Evolutionary conservation across 164 flowering plant genomes (phyloP).

Genomic region (Platanus orientalis): DNA sequence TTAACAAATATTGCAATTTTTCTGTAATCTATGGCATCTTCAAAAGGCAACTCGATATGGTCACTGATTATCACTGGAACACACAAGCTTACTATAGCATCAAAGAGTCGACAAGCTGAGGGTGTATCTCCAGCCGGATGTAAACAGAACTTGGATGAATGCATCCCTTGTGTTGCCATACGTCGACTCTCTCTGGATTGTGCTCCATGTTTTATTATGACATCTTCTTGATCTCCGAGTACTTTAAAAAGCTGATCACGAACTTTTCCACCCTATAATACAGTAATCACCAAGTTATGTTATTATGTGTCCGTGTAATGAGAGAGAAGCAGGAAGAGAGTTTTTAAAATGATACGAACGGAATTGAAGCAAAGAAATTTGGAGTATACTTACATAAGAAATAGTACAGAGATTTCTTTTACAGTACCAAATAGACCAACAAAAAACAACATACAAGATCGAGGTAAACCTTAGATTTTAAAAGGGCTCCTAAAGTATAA

Average conservation of each 20-base stretch:
- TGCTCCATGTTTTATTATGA: constrained; percentile 84
- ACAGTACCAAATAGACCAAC: too few relatives aligned
- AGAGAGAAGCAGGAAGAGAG: too few relatives aligned
- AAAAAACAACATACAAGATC: too few relatives aligned
- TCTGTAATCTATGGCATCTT: constrained; percentile 80
- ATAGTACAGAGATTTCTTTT: too few relatives aligned
- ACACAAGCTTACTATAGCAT: constrained; percentile 95
- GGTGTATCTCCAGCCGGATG: constrained; percentile 99
- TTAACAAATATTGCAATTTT: constrained; percentile 87
- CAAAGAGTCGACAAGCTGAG: constrained; percentile 97
- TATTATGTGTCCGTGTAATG: background rate
- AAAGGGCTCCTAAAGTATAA: too few relatives aligned
- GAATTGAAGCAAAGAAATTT: too few relatives aligned
- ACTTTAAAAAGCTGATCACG: constrained; percentile 85
- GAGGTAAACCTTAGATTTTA: too few relatives aligned
- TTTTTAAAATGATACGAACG: too few relatives aligned
- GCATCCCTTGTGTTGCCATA: constrained; percentile 90
- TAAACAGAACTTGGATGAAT: constrained; percentile 88
- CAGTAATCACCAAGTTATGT: background rate
- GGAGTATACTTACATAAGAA: too few relatives aligned
- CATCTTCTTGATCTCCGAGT: constrained; percentile 73
- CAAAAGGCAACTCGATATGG: constrained; percentile 88
- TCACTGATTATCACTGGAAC: constrained; percentile 92
- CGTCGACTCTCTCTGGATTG: constrained; percentile 94
- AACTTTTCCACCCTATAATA: constrained; percentile 83